Percentiles rank a stretch among this genome's conserved stretches.
Evolutionary conservation across 2,329 filamentous ascomycete species (phyloP).

Genomic region (Pseudocercospora macadamiae): DNA sequence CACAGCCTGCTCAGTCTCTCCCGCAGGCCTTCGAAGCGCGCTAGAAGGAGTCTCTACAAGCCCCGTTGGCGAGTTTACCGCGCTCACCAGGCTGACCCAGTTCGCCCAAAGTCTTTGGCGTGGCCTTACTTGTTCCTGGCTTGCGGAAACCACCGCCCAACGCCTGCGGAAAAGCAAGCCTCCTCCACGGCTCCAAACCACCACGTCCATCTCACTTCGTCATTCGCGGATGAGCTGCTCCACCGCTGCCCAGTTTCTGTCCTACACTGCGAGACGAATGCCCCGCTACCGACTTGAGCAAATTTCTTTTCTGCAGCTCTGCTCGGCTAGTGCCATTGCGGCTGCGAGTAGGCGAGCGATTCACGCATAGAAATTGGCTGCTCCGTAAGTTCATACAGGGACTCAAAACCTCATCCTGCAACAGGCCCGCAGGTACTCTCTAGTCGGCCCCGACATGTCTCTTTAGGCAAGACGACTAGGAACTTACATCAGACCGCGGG

Average conservation of each 20-base stretch:
- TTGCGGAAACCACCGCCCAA: conserved; percentile 4
- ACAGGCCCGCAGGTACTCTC: background rate
- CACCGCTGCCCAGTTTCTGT: background rate
- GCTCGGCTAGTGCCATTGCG: conserved; percentile 20
- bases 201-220: conserved; percentile 11
- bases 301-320: conserved; percentile 12
- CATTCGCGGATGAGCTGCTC: background rate
- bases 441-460: conserved; percentile 18
- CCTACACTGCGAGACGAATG: conserved; percentile 3
- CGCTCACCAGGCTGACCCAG: conserved; percentile 8
- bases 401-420: conserved; percentile 8
- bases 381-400: conserved; percentile 8
- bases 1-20: background rate
- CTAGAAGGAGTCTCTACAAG: conserved; percentile 13
- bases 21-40: conserved; percentile 11
- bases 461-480: conserved; percentile 7
- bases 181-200: background rate
- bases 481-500: conserved; percentile 10
- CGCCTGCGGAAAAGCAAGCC: background rate
- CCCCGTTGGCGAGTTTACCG: conserved; percentile 12
- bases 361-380: conserved; percentile 14
- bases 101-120: conserved; percentile 4
- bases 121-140: conserved; percentile 11
- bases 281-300: conserved; percentile 8
- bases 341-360: conserved; percentile 23